A percentile compares a stretch with the other conserved stretches of the same genome.
These are phyloP conservation scores for Paxillus involutus DNA, from an alignment of 768 basidiomycete genomes.

Conservation along the genomic window DNA sequence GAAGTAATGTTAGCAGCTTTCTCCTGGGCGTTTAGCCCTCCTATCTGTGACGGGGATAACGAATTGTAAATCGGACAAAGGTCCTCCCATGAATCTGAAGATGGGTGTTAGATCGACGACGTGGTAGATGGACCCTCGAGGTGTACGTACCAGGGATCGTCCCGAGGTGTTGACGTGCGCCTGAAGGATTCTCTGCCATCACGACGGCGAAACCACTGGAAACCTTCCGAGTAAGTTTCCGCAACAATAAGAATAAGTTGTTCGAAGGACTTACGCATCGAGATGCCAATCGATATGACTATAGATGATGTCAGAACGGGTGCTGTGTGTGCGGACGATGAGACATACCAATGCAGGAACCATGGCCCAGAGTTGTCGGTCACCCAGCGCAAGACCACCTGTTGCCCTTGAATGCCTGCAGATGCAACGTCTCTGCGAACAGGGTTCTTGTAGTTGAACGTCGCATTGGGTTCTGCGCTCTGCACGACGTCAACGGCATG, in stretches of 20 bases:
- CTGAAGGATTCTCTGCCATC: constrained; percentile 24
- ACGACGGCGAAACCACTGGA: constrained; percentile 28
- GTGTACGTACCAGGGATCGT: constrained; percentile 14
- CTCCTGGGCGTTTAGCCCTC: constrained; percentile 14
- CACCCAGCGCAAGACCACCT: constrained; percentile 52
- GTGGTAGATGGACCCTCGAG: not conserved
- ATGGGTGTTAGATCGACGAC: not conserved
- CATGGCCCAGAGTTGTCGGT: constrained; percentile 68
- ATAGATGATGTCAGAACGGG: not conserved
- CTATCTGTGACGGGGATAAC: constrained; percentile 17
- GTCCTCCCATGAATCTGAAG: constrained; percentile 22
- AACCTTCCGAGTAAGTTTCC: not conserved
- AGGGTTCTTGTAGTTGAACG: constrained; percentile 37
- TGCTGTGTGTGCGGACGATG: not conserved
- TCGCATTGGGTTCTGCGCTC: constrained; percentile 21
- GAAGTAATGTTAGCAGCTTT: constrained; percentile 21
- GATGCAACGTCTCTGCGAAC: constrained; percentile 34
- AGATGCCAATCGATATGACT: constrained; percentile 33
- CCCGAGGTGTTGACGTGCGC: constrained; percentile 12
- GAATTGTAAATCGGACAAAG: constrained; percentile 25
- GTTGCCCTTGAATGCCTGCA: constrained; percentile 32
- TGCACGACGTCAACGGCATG: constrained; percentile 37
- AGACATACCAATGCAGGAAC: constrained; percentile 40
- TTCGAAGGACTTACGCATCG: constrained; percentile 13
- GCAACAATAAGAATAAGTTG: not conserved